Conservation (phyloP, 23 red algal species). For the Chondrus crispus region DNA sequence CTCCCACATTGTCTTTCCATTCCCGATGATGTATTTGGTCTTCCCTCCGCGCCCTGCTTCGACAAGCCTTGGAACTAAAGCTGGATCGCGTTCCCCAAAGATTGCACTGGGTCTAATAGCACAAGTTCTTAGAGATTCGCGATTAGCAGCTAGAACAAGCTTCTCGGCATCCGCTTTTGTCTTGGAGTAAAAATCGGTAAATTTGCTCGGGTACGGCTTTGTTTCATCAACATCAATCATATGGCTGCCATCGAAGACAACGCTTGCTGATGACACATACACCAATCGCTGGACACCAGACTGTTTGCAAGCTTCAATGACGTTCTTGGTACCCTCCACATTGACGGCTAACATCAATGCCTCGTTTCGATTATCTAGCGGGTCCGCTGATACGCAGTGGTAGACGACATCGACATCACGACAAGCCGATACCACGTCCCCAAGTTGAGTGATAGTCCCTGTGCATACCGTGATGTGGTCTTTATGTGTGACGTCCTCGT, state of each 20-base stretch:
- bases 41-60: slow-evolving; percentile 58
- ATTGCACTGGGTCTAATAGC: slow-evolving; percentile 61
- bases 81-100: slow-evolving; percentile 85
- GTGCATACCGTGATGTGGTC: background rate
- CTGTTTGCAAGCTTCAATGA: slow-evolving; percentile 77
- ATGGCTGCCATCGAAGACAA: slow-evolving; percentile 79
- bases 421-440: slow-evolving; percentile 35
- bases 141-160: slow-evolving; percentile 51
- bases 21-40: slow-evolving; percentile 83
- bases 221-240: slow-evolving; percentile 76
- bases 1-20: slow-evolving; percentile 81
- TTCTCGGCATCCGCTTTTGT: slow-evolving; percentile 78
- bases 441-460: slow-evolving; percentile 38
- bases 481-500: background rate
- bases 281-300: slow-evolving; percentile 65
- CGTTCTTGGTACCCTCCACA: slow-evolving; percentile 72
- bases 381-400: slow-evolving; percentile 53
- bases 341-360: slow-evolving; percentile 78
- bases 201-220: slow-evolving; percentile 37
- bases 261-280: slow-evolving; percentile 76
- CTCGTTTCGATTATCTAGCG: slow-evolving; percentile 47
- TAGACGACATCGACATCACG: slow-evolving; percentile 36
- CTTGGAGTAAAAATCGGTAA: slow-evolving; percentile 79
- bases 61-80: slow-evolving; percentile 74
- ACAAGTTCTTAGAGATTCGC: slow-evolving; percentile 27